These are phyloP conservation scores for Auxenochlorella protothecoides DNA, from an alignment of 139 green algal genomes.

Conservation along the genomic window DNA sequence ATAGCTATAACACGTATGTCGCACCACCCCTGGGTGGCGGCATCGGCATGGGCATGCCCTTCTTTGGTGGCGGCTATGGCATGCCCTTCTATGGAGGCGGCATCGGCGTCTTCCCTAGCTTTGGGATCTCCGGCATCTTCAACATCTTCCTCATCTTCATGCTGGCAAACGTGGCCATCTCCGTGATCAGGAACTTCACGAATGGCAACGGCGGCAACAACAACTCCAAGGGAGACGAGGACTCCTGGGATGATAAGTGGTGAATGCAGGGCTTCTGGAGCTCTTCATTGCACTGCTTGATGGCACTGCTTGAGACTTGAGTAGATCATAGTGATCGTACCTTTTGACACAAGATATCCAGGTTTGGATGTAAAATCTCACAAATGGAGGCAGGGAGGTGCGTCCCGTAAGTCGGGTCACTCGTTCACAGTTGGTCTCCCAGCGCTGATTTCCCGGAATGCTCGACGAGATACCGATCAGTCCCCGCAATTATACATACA, in stretches of 20 bases:
- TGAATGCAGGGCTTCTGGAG: no score
- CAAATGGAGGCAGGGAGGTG: no score
- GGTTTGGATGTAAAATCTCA: no score
- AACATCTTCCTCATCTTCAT: constrained; percentile 29
- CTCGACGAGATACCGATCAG: no score
- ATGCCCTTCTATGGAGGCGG: constrained; percentile 13
- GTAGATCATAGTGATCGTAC: no score
- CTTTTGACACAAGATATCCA: no score
- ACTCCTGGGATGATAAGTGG: background rate
- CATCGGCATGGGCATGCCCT: constrained; percentile 1
- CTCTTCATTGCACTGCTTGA: no score
- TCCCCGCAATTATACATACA: no score
- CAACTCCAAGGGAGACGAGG: background rate
- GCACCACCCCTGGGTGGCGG: constrained; percentile 24
- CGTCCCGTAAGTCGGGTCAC: no score
- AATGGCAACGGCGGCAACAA: background rate
- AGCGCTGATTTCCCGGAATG: no score
- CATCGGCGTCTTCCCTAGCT: constrained; percentile 3
- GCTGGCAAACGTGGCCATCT: constrained; percentile 11
- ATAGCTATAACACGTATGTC: constrained; percentile 21
- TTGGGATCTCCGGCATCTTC: constrained; percentile 17
- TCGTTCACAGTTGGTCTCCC: no score
- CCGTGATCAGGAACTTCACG: constrained; percentile 4
- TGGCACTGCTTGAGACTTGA: no score
- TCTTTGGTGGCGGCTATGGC: constrained; percentile 12